phyloP scores from a whole-genome alignment of 1,284 basidiomycete species.

The Leccinum fuscescens region DNA sequence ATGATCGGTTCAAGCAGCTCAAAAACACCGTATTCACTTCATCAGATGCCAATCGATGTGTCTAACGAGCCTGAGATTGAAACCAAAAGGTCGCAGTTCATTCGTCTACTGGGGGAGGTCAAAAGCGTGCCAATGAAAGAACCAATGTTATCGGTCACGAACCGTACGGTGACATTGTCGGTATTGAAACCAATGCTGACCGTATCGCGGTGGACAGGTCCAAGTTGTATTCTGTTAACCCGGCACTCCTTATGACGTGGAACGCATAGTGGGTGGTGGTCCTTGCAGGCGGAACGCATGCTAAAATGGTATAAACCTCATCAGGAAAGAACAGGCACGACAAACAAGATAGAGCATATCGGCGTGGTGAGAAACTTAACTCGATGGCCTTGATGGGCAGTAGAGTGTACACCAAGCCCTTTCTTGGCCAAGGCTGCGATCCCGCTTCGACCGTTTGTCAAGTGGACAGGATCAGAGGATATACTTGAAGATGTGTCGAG shows the following conservation, averaged over 20 bases:
- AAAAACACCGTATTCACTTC: conserved; percentile 12
- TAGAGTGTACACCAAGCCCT: conserved; percentile 36
- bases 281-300: conserved; percentile 47
- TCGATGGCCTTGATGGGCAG: conserved; percentile 40
- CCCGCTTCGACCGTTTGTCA: conserved; percentile 4
- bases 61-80: conserved; percentile 11
- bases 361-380: conserved; percentile 24
- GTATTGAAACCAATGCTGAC: conserved; percentile 32
- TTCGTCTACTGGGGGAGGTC: background rate
- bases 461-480: too few relatives aligned
- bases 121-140: conserved; percentile 29
- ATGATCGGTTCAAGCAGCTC: background rate
- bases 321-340: background rate
- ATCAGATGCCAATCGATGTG: conserved; percentile 35
- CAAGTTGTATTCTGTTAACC: conserved; percentile 37
- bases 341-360: conserved; percentile 6
- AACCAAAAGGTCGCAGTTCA: conserved; percentile 8
- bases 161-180: conserved; percentile 44
- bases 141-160: conserved; percentile 36
- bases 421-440: conserved; percentile 38
- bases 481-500: too few relatives aligned
- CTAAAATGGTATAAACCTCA: conserved; percentile 10
- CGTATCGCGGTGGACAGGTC: conserved; percentile 40
- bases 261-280: conserved; percentile 39
- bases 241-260: conserved; percentile 40